Base-by-base conservation (phyloP, 331 rosid species). In the Stylosanthes scabra region DNA sequence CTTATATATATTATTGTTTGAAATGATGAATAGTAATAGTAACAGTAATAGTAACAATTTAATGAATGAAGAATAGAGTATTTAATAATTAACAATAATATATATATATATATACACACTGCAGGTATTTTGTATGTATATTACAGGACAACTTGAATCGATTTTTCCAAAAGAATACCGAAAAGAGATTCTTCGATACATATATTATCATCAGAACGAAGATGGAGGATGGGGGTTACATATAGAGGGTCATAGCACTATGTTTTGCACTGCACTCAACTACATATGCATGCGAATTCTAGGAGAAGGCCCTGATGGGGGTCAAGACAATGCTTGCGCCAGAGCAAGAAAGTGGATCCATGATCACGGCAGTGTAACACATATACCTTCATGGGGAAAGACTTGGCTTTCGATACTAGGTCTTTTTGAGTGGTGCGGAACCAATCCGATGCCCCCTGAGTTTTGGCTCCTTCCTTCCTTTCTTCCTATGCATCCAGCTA, bases 321-420 rank as follows among this genome's bases (percentile, higher is more conserved):
- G 88, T 1, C 61, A 61, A 14, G 77, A 83, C 39, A 64, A 85
- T 63, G 85, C 85, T 16, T 87, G 96, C 74, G 84, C 78, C 4
- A 83, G 76, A 74, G 97, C 94, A 57, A 75, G 87, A 45, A 83
- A 83, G 14, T 92, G 97, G 97, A 90, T 92, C 81, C 90, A 59
- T 59, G 88, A 90, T 63, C 97, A 85, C 42, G 96, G 91, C 34
- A 82, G 91, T 39, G 90, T 81, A 1, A 82, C 87, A n/a, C 70
- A 85, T 13, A 70, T 83, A 50, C 89, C 93, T 50, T 91, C 96
- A 4, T 91, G 97, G 93, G 96, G 96, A 7, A 91, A 91, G 73
- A 81, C 83, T 8, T 91, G 96, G 97, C 89, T 91, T 78, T 87
- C 97, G 75, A 78, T 92, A 71, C 92, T 92, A 58, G 97, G 93